These are phyloP conservation scores for Tolypocladium tropicale DNA, from an alignment of 2,329 filamentous ascomycete species.

Conservation along the genomic window DNA sequence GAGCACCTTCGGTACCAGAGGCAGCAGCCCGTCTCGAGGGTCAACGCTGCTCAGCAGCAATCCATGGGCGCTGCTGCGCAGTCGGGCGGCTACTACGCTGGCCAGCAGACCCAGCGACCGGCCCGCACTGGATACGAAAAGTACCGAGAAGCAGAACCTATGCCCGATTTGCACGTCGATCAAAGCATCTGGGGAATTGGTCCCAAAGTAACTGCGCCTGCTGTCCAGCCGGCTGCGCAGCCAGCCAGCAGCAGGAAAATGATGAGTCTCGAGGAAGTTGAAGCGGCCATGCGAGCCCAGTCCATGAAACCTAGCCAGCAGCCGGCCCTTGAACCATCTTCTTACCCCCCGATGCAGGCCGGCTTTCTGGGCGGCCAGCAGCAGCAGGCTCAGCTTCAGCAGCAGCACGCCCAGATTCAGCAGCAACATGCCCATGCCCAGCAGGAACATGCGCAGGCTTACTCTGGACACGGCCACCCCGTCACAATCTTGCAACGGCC, in stretches of 20 bases:
- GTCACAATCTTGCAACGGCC: slow-evolving; percentile 47
- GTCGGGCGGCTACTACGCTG: slow-evolving; percentile 22
- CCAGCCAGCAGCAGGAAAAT: slow-evolving; percentile 53
- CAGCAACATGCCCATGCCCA: slow-evolving; percentile 16
- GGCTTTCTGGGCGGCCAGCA: slow-evolving; percentile 13
- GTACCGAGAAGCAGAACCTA: slow-evolving; percentile 73
- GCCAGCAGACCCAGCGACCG: slow-evolving; percentile 42
- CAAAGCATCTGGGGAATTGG: slow-evolving; percentile 84
- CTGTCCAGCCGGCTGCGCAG: slow-evolving; percentile 13
- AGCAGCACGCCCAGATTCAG: slow-evolving; percentile 8
- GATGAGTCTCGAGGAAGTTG: slow-evolving; percentile 94
- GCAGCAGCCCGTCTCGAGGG: slow-evolving; percentile 49
- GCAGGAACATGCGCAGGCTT: slow-evolving; percentile 21
- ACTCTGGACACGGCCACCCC: slow-evolving; percentile 33
- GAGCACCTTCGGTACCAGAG: slow-evolving; percentile 79
- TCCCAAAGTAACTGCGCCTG: slow-evolving; percentile 27
- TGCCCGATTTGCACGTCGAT: slow-evolving; percentile 86
- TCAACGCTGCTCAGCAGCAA: slow-evolving; percentile 21
- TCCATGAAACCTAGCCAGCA: slow-evolving; percentile 37
- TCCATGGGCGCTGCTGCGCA: slow-evolving; percentile 19
- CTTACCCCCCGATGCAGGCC: slow-evolving; percentile 15
- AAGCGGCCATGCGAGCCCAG: slow-evolving; percentile 78
- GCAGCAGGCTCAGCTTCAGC: slow-evolving; percentile 2
- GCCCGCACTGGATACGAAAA: slow-evolving; percentile 81
- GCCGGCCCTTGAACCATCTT: slow-evolving; percentile 20